A percentile compares a stretch with the other conserved stretches of the same genome.
These are phyloP conservation scores for Astragalus glycyphyllos DNA, from an alignment of 306 rosid species.

Conservation along the genomic window DNA sequence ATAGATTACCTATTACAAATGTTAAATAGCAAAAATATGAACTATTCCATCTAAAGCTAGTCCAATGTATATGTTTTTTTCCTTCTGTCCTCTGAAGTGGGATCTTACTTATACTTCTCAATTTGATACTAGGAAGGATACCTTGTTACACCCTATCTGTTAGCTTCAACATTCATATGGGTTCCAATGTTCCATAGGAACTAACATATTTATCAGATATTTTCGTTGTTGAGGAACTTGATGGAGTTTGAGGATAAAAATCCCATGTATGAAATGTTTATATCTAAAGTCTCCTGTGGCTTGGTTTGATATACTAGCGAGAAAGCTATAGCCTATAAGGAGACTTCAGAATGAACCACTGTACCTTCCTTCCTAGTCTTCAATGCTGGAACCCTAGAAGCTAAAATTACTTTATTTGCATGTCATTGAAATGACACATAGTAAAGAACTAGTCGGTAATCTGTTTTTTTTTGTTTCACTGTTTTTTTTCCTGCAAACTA, in stretches of 20 bases:
- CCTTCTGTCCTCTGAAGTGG: constrained; percentile 8
- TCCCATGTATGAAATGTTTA: neutral
- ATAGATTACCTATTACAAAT: neutral
- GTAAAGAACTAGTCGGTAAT: neutral
- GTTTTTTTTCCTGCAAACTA: constrained; percentile 5
- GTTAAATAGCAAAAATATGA: neutral
- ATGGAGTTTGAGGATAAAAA: neutral
- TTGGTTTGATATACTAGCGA: neutral
- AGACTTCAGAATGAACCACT: neutral
- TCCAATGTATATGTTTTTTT: neutral
- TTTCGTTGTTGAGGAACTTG: constrained; percentile 29
- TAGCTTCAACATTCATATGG: constrained; percentile 17
- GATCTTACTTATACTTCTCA: constrained; percentile 26
- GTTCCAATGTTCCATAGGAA: too few relatives aligned
- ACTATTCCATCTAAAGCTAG: neutral
- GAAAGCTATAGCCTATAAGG: constrained; percentile 1
- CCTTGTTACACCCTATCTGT: neutral
- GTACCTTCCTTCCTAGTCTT: neutral
- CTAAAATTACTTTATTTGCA: constrained; percentile 17
- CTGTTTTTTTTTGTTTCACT: too few relatives aligned
- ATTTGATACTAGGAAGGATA: neutral
- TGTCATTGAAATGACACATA: constrained; percentile 17
- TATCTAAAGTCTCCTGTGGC: neutral
- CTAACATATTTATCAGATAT: too few relatives aligned
- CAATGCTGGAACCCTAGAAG: constrained; percentile 19